A percentile compares a stretch with the other conserved stretches of the same genome.
These are phyloP conservation scores for Euryodendron excelsum DNA, from an alignment of 148 eudicot genomes.

Conservation along the genomic window DNA sequence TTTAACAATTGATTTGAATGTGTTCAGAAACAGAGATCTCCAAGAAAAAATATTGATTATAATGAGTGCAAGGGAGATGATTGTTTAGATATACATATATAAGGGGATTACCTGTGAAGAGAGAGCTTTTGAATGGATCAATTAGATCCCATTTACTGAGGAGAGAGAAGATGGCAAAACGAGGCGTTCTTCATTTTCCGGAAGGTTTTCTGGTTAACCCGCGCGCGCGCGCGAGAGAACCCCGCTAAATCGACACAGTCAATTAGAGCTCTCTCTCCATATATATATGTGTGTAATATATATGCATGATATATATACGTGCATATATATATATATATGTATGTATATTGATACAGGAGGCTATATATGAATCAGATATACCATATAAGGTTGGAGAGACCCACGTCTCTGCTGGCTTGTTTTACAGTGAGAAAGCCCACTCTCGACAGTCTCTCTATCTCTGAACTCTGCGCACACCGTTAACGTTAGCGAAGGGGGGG, in stretches of 20 bases:
- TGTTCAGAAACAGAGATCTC: background rate
- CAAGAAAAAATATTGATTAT: background rate
- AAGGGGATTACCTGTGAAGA: background rate
- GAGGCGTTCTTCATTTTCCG: background rate
- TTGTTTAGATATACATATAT: background rate
- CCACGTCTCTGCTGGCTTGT: too few relatives aligned
- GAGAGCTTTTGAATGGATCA: background rate
- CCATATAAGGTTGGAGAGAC: too few relatives aligned
- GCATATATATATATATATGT: too few relatives aligned
- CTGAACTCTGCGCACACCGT: background rate
- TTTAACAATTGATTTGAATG: background rate
- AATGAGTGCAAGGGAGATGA: background rate
- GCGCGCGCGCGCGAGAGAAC: background rate
- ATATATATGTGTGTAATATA: background rate
- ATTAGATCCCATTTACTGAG: slow-evolving; percentile 1
- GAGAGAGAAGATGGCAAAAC: background rate
- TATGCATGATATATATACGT: background rate
- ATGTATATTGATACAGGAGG: too few relatives aligned
- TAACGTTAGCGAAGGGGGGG: background rate
- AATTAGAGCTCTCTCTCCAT: background rate
- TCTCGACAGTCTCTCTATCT: background rate
- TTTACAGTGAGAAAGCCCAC: background rate
- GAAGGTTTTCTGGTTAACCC: background rate
- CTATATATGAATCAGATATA: too few relatives aligned
- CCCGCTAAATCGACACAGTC: background rate